Percentiles rank a stretch among this genome's conserved stretches.
phyloP scores from a whole-genome alignment of 495 filamentous ascomycete species.

The Haplographium delicatum region DNA sequence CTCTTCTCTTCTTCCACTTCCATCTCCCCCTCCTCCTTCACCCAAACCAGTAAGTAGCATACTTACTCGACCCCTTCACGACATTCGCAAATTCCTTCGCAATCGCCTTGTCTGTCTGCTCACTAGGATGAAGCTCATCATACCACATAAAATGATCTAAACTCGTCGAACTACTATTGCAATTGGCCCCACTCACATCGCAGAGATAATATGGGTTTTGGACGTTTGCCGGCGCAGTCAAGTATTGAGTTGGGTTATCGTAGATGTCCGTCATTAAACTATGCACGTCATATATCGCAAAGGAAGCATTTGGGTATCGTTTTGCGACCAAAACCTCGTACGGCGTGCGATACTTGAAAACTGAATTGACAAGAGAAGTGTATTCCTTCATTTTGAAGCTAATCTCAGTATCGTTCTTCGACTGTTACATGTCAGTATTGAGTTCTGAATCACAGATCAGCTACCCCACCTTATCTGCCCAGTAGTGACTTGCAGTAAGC shows the following conservation, averaged over 20 bases:
- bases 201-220: constrained; percentile 54
- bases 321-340: constrained; percentile 45
- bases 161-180: constrained; percentile 17
- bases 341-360: constrained; percentile 57
- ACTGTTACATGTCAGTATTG: constrained; percentile 25
- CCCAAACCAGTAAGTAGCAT: constrained; percentile 52
- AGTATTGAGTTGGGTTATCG: constrained; percentile 48
- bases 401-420: constrained; percentile 49
- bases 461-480: constrained; percentile 44
- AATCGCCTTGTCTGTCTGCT: constrained; percentile 49
- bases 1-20: background rate
- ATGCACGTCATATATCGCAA: constrained; percentile 63
- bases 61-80: constrained; percentile 50
- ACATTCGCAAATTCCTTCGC: constrained; percentile 57
- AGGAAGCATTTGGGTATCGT: constrained; percentile 52
- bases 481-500: constrained; percentile 46
- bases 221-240: constrained; percentile 59
- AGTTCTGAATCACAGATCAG: background rate
- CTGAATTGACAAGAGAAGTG: constrained; percentile 53
- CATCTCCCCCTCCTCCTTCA: background rate
- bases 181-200: constrained; percentile 29
- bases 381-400: constrained; percentile 57
- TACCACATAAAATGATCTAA: constrained; percentile 43
- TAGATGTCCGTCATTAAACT: constrained; percentile 59
- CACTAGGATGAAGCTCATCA: constrained; percentile 65